These are phyloP conservation scores for Vicia sativa DNA, from an alignment of 306 rosid species.

Conservation along the genomic window DNA sequence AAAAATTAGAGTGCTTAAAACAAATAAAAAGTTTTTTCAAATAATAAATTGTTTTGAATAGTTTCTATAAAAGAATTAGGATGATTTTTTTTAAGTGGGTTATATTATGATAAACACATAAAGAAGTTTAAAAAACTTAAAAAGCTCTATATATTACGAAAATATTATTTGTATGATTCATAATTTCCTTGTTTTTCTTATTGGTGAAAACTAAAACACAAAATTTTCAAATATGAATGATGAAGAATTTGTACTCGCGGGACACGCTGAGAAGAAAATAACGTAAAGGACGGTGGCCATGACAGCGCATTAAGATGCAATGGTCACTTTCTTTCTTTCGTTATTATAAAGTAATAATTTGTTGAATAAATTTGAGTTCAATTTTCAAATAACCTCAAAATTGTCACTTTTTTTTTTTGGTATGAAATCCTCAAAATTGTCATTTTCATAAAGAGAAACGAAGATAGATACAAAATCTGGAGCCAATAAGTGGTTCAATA, in stretches of 20 bases:
- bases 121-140: too few species aligned
- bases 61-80: too few species aligned
- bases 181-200: too few species aligned
- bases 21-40: too few species aligned
- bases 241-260: constrained; percentile 15
- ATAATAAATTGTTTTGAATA: too few species aligned
- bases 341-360: constrained; percentile 20
- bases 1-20: too few species aligned
- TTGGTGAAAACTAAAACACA: background rate
- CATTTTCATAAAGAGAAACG: constrained; percentile 30
- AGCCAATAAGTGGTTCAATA: constrained; percentile 30
- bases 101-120: too few species aligned
- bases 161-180: too few species aligned
- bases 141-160: too few species aligned
- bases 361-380: background rate
- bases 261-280: constrained; percentile 30
- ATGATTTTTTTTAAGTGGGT: too few species aligned
- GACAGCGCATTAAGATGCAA: constrained; percentile 38
- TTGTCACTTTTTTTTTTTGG: constrained; percentile 4
- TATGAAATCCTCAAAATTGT: constrained; percentile 17
- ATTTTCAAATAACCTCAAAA: constrained; percentile 1
- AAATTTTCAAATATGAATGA: background rate
- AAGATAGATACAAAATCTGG: constrained; percentile 39
- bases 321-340: constrained; percentile 27
- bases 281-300: constrained; percentile 39